Conservation (phyloP, 1,284 basidiomycete species). For the Cryptococcus sp. region DNA sequence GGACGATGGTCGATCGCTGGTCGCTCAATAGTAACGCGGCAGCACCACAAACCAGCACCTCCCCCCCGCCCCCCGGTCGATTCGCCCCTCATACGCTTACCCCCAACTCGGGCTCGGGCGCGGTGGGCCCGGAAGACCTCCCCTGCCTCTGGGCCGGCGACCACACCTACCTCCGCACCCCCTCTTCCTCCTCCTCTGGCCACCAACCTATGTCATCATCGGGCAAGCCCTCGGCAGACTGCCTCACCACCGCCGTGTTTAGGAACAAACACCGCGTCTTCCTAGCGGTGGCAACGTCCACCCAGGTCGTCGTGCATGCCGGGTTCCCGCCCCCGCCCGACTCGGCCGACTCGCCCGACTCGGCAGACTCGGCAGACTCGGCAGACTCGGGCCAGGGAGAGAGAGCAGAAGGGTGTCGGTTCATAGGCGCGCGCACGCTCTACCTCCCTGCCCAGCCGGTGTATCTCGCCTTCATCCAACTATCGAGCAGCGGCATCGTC, state of each 20-base stretch:
- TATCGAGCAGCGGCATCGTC: conserved; percentile 1
- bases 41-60: too few species aligned
- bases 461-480: conserved; percentile 11
- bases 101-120: too few species aligned
- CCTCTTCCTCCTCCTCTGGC: not conserved
- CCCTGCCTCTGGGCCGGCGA: too few species aligned
- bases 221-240: not conserved
- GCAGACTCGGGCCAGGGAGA: not conserved
- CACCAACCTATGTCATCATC: not conserved
- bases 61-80: too few species aligned
- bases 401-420: not conserved
- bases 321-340: not conserved
- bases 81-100: too few species aligned
- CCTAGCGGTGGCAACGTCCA: conserved; percentile 5
- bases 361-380: too few species aligned
- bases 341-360: too few species aligned
- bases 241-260: not conserved
- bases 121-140: too few species aligned
- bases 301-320: conserved; percentile 3
- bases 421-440: conserved; percentile 11
- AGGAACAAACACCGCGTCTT: not conserved
- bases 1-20: conserved; percentile 7
- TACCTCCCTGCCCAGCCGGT: conserved; percentile 15
- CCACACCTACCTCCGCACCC: too few species aligned
- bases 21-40: not conserved